These are phyloP conservation scores for Tephrocybe sp. DNA, from an alignment of 768 basidiomycete species.

Conservation along the genomic window DNA sequence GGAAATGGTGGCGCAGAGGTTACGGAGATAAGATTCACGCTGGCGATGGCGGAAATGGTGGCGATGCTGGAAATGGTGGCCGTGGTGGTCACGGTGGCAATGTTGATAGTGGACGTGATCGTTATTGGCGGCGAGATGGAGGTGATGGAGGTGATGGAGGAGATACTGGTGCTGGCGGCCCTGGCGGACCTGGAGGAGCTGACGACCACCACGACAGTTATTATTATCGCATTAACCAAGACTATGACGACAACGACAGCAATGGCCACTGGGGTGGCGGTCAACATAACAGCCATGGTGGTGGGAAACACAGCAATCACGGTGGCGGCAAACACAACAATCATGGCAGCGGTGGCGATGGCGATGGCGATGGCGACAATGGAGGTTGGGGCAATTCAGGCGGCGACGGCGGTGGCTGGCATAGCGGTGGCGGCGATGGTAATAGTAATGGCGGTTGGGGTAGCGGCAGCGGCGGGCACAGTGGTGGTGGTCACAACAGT, in stretches of 20 bases:
- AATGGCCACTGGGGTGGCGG: too few species aligned
- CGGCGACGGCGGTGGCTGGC: background rate
- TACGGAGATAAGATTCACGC: background rate
- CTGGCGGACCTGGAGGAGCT: background rate
- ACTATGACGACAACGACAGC: too few species aligned
- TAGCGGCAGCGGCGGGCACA: background rate
- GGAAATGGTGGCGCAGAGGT: background rate
- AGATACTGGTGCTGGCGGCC: background rate
- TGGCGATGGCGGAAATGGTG: constrained; percentile 4
- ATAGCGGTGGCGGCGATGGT: background rate
- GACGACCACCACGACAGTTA: too few species aligned
- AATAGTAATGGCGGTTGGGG: background rate
- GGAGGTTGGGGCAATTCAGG: background rate
- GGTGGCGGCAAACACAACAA: too few species aligned
- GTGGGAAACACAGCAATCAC: too few species aligned
- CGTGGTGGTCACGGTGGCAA: constrained; percentile 3
- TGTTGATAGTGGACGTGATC: background rate
- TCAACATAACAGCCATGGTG: too few species aligned
- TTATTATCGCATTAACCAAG: too few species aligned
- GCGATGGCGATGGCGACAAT: background rate
- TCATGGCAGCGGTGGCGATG: background rate
- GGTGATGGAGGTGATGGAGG: background rate
- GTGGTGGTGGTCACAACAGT: background rate
- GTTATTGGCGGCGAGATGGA: background rate
- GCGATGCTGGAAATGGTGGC: constrained; percentile 1